These are phyloP conservation scores for Xylaria polymorpha DNA, from an alignment of 2,329 filamentous ascomycete species.

Conservation along the genomic window DNA sequence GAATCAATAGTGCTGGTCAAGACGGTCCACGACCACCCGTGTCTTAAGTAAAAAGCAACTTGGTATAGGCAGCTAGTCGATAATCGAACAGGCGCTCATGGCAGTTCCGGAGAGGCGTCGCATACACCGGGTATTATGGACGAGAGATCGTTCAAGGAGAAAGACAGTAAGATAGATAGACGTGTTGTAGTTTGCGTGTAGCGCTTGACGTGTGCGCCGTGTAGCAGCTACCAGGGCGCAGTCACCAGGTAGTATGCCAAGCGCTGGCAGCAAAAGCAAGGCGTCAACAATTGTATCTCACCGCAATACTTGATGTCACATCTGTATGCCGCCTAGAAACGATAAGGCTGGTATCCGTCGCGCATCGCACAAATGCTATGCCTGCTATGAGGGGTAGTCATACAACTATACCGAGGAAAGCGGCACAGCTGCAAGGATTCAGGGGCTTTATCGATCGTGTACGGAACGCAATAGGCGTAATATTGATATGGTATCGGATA, in stretches of 20 bases:
- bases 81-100: constrained; percentile 27
- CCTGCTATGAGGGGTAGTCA: constrained; percentile 20
- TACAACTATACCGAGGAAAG: constrained; percentile 21
- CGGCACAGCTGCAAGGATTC: constrained; percentile 7
- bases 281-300: background rate
- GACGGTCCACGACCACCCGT: constrained; percentile 11
- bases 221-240: background rate
- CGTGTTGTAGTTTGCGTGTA: background rate
- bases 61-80: constrained; percentile 21
- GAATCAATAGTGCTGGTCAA: constrained; percentile 15
- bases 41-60: constrained; percentile 13
- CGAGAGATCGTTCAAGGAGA: background rate
- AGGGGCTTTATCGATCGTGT: constrained; percentile 9
- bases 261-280: constrained; percentile 7
- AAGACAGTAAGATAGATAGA: background rate
- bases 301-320: constrained; percentile 21
- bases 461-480: constrained; percentile 2
- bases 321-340: constrained; percentile 22
- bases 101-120: constrained; percentile 22
- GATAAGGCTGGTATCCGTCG: constrained; percentile 23
- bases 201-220: background rate
- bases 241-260: background rate
- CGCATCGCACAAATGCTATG: constrained; percentile 13
- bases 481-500: constrained; percentile 1
- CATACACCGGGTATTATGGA: constrained; percentile 6